These are phyloP conservation scores for Aspergillus intermedius DNA, from an alignment of 2,329 filamentous ascomycete species.

Conservation along the genomic window DNA sequence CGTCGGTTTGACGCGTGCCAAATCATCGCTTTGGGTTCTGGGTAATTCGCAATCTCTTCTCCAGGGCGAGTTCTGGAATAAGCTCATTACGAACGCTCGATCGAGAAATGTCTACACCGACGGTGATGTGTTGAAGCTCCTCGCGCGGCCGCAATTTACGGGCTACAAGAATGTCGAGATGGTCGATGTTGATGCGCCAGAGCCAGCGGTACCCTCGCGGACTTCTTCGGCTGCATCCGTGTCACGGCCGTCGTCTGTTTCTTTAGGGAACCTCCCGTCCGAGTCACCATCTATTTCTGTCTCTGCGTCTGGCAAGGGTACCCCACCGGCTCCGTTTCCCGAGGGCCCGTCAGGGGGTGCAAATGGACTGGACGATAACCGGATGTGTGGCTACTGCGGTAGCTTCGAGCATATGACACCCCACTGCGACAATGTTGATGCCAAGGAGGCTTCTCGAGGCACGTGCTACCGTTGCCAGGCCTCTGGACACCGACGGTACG, in stretches of 20 bases:
- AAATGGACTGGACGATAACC: constrained; percentile 38
- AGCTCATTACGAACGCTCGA: constrained; percentile 75
- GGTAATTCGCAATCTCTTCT: constrained; percentile 82
- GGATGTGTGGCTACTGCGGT: constrained; percentile 41
- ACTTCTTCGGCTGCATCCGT: constrained; percentile 17
- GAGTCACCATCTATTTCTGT: constrained; percentile 13
- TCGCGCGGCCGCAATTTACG: constrained; percentile 48
- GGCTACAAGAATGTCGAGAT: constrained; percentile 41
- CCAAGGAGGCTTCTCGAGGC: constrained; percentile 31
- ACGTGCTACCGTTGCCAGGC: constrained; percentile 39
- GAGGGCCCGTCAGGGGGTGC: constrained; percentile 39
- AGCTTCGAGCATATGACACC: constrained; percentile 39
- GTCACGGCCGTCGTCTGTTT: constrained; percentile 27
- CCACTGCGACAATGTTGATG: constrained; percentile 41
- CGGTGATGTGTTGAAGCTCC: constrained; percentile 53
- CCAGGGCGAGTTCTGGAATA: constrained; percentile 85
- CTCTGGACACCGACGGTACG: constrained; percentile 30
- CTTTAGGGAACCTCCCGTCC: constrained; percentile 14
- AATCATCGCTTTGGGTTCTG: constrained; percentile 92
- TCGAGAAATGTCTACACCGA: constrained; percentile 68
- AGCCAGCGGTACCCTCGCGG: constrained; percentile 8
- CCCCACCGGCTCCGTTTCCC: constrained; percentile 18
- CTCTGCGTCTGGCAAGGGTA: constrained; percentile 19
- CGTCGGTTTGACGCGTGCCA: constrained; percentile 91
- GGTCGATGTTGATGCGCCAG: constrained; percentile 26